Evolutionary conservation across 2,329 filamentous ascomycete species (phyloP), one percentile per base, ranked within the genome.

Genomic region (Rutstroemia sp.): DNA sequence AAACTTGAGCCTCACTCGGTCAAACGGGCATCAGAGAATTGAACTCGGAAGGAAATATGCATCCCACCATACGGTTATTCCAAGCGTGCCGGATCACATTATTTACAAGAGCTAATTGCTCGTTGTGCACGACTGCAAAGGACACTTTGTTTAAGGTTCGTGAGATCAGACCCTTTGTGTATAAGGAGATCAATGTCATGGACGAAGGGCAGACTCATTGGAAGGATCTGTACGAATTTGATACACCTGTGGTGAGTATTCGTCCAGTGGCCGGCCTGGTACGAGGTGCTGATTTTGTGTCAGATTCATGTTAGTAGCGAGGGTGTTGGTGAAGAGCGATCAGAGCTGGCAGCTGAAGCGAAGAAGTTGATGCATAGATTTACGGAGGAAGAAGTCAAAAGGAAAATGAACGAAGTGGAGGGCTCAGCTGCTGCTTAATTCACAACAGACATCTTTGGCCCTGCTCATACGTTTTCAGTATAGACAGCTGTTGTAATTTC

Each of bases 341-440:
- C 81, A 9, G 58, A 57, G 21, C 30, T 61, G 16, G 62, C 65
- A 23, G 53, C 60, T 5, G 60, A 61, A 30, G 83, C 86, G 1
- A 72, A 80, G 56, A 91, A 90, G 69, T 74, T 92, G 48, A 92
- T 92, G 87, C 88, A 92, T 69, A 79, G 86, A 17, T 89, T 92
- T 70, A 85, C 80, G 0, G 73, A 78, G 25, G 79, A 83, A 4
- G 79, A 91, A 57, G 80, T 92, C 2, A 75, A 81, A 59, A 76
- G 75, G 17, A 80, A 84, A 68, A 89, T 92, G 86, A 81, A 90
- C 64, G 72, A 77, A 39, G 62, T 57, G 16, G 60, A 65, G 10
- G 27, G 9, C 8, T 8, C 27, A 30, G 27, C 27, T 41, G 9
- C 39, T n/a, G 39, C 16, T 7, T 16, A 41, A 41, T 41, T 7